Conservation (phyloP, 164 flowering plant genomes). For the Brasenia schreberi region DNA sequence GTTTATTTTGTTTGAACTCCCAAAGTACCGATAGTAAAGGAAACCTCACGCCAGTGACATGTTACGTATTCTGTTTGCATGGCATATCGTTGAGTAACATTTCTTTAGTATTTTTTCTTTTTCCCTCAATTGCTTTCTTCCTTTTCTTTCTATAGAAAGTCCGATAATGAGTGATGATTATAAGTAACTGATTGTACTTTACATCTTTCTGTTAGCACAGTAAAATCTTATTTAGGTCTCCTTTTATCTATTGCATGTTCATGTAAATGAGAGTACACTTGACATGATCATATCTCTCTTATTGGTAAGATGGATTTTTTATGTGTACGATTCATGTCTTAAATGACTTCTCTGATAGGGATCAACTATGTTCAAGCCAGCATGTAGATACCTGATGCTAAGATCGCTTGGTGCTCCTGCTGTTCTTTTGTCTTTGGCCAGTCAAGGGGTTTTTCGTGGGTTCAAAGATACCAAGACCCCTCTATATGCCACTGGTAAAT, state of each 20-base stretch:
- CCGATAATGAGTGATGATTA: too few species aligned
- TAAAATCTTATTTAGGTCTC: not conserved
- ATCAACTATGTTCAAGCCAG: conserved; percentile 45
- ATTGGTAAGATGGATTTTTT: too few species aligned
- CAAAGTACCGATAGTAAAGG: too few species aligned
- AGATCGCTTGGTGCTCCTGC: conserved; percentile 60
- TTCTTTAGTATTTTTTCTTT: too few species aligned
- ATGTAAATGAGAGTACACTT: not conserved
- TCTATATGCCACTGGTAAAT: conserved; percentile 43
- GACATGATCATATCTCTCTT: not conserved
- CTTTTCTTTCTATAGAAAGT: too few species aligned
- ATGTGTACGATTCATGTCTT: too few species aligned
- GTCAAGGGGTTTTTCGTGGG: conserved; percentile 56
- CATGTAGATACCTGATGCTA: conserved; percentile 34
- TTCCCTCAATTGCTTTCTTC: too few species aligned
- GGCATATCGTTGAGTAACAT: too few species aligned
- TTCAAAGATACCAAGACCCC: conserved; percentile 57
- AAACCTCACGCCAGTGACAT: too few species aligned
- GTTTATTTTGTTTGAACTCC: too few species aligned
- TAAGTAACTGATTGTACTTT: too few species aligned
- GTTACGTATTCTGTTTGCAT: too few species aligned
- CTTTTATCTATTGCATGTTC: not conserved
- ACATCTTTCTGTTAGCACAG: not conserved
- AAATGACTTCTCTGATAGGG: conserved; percentile 14
- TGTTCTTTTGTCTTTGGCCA: conserved; percentile 51